Percentiles rank a stretch among this genome's conserved stretches.
phyloP scores from a whole-genome alignment of 2,329 filamentous ascomycete species.

The Hypoxylon sp. region DNA sequence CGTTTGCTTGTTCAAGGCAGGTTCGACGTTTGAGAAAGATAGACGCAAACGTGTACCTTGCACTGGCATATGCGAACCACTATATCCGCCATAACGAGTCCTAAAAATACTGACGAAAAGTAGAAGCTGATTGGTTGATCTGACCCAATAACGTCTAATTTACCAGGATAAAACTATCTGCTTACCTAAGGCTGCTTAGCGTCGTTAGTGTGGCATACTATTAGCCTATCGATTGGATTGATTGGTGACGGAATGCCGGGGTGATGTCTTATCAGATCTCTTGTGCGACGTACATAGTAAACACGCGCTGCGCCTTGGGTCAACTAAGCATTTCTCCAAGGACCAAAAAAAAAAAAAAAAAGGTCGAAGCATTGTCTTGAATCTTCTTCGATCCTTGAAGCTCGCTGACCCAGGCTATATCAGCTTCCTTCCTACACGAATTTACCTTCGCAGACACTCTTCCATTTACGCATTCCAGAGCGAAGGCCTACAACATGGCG shows the following conservation, averaged over 20 bases:
- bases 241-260: neutral
- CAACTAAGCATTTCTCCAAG: neutral
- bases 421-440: neutral
- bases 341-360: slow-evolving; percentile 15
- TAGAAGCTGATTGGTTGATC: neutral
- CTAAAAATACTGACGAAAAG: neutral
- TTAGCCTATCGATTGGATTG: neutral
- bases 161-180: neutral
- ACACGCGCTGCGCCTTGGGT: slow-evolving; percentile 26
- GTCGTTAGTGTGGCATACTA: neutral
- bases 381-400: slow-evolving; percentile 3
- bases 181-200: neutral
- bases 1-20: neutral
- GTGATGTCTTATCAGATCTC: slow-evolving; percentile 19
- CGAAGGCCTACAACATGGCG: slow-evolving; percentile 35
- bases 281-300: neutral
- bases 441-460: neutral
- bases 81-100: too few relatives aligned
- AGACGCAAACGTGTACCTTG: slow-evolving; percentile 13
- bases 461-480: slow-evolving; percentile 8
- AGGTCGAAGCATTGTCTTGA: slow-evolving; percentile 1
- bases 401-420: slow-evolving; percentile 1
- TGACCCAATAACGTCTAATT: neutral
- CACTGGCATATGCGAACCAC: slow-evolving; percentile 21
- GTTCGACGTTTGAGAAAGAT: slow-evolving; percentile 4